A percentile compares a stretch with the other conserved stretches of the same genome.
phyloP scores from a whole-genome alignment of 1,284 basidiomycete genomes.

The Ganoderma multipileum region DNA sequence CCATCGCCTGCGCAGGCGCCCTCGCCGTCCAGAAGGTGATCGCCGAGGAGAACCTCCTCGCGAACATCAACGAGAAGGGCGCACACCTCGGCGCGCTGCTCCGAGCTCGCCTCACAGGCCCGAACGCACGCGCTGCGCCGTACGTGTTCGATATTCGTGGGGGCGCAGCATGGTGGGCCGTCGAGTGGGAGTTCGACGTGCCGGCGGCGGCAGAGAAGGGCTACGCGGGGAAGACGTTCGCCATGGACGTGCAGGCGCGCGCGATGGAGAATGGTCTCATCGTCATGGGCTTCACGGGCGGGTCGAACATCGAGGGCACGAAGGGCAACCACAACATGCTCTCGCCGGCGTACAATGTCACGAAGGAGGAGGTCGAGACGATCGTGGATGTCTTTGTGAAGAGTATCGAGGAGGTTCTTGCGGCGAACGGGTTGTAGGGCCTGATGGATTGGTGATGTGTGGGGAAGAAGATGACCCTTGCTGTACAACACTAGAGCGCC shows the following conservation, averaged over 20 bases:
- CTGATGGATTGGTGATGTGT: no score
- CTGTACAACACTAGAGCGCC: neutral
- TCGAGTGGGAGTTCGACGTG: constrained; percentile 77
- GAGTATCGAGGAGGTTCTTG: constrained; percentile 69
- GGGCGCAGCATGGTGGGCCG: constrained; percentile 80
- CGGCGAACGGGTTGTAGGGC: constrained; percentile 31
- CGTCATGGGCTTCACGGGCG: constrained; percentile 75
- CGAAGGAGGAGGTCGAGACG: constrained; percentile 65
- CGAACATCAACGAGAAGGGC: constrained; percentile 69
- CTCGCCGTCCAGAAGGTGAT: constrained; percentile 83
- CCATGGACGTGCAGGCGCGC: constrained; percentile 68
- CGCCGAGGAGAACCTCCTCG: constrained; percentile 69
- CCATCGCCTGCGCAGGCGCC: constrained; percentile 77
- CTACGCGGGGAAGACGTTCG: constrained; percentile 61
- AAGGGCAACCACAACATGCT: constrained; percentile 74
- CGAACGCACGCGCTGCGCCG: constrained; percentile 63
- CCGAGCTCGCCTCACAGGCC: constrained; percentile 55
- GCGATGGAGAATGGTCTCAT: constrained; percentile 70
- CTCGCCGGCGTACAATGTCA: constrained; percentile 80
- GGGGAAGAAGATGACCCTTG: neutral
- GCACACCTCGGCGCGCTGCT: constrained; percentile 67
- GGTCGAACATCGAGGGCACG: constrained; percentile 72
- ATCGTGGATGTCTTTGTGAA: constrained; percentile 68
- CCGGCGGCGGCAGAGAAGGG: constrained; percentile 47
- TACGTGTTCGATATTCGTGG: constrained; percentile 81